Evolutionary conservation across 208 protist genomes (phyloP).

Genomic region (Balamuthia mandrillaris): DNA sequence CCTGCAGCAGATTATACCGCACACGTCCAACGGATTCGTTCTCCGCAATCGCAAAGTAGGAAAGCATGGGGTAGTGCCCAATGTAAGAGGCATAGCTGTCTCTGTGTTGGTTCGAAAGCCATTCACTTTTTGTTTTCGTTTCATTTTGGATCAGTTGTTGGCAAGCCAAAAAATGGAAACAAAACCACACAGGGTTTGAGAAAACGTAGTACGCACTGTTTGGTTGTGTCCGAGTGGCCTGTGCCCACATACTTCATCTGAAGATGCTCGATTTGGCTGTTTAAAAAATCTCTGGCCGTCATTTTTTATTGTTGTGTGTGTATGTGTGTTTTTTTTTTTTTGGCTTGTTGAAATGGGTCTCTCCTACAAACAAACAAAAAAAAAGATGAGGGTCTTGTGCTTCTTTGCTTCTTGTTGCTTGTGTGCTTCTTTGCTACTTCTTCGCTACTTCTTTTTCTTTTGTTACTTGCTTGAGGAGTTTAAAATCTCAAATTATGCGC

Average conservation of each 20-base stretch:
- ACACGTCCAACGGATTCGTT: slow-evolving; percentile 69
- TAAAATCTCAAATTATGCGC: no score
- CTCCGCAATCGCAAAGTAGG: slow-evolving; percentile 67
- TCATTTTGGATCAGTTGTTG: background rate
- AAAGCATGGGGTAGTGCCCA: slow-evolving; percentile 61
- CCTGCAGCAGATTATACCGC: slow-evolving; percentile 62
- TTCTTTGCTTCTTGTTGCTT: no score
- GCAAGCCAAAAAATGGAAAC: background rate
- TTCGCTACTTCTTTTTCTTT: no score
- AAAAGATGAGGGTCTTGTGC: no score
- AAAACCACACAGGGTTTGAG: background rate
- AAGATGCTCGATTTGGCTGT: slow-evolving; percentile 71
- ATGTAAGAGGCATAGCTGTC: slow-evolving; percentile 71
- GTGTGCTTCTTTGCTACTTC: no score
- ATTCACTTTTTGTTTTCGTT: no score
- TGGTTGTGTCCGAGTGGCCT: slow-evolving; percentile 71
- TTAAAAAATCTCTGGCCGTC: slow-evolving; percentile 45
- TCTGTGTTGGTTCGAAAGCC: slow-evolving; percentile 69
- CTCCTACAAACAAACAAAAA: no score
- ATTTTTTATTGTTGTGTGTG: no score
- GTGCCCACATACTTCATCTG: slow-evolving; percentile 76
- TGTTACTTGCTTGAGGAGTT: no score
- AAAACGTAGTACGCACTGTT: slow-evolving; percentile 50
- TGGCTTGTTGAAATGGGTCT: no score
- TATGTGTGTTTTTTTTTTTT: no score